These are phyloP conservation scores for Termitomyces sp. DNA, from an alignment of 768 basidiomycete genomes.

Conservation along the genomic window DNA sequence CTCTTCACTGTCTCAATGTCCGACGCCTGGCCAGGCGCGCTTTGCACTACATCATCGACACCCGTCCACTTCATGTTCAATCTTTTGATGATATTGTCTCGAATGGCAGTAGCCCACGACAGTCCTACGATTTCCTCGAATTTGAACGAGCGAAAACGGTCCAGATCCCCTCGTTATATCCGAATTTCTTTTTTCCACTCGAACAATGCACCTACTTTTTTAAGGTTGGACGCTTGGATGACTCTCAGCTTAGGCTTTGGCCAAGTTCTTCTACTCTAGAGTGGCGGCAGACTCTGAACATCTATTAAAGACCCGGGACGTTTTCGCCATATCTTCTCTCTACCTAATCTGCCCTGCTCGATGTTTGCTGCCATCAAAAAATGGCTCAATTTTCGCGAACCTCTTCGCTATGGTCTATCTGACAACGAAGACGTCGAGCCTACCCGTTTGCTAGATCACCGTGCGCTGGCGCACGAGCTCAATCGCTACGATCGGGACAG, in stretches of 20 bases:
- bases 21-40: conserved; percentile 5
- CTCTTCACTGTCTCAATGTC: not conserved
- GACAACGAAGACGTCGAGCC: not conserved
- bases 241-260: conserved; percentile 11
- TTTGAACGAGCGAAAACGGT: conserved; percentile 11
- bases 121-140: conserved; percentile 2
- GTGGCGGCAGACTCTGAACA: conserved; percentile 6
- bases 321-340: not conserved
- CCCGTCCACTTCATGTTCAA: not conserved
- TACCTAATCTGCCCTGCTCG: not conserved
- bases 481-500: conserved; percentile 5
- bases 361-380: not conserved
- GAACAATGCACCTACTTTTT: conserved; percentile 6
- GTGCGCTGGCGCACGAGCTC: conserved; percentile 4
- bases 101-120: not conserved
- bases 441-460: not conserved
- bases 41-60: conserved; percentile 10
- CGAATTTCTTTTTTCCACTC: not conserved
- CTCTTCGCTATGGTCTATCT: conserved; percentile 4
- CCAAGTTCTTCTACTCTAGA: not conserved
- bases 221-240: not conserved
- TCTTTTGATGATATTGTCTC: not conserved
- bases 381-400: conserved; percentile 5
- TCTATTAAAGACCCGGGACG: conserved; percentile 9
- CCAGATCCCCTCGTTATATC: conserved; percentile 10